Evolutionary conservation across 2,329 filamentous ascomycete species (phyloP), one percentile per base, ranked within the genome.

Genomic region (Macrophomina tecta): DNA sequence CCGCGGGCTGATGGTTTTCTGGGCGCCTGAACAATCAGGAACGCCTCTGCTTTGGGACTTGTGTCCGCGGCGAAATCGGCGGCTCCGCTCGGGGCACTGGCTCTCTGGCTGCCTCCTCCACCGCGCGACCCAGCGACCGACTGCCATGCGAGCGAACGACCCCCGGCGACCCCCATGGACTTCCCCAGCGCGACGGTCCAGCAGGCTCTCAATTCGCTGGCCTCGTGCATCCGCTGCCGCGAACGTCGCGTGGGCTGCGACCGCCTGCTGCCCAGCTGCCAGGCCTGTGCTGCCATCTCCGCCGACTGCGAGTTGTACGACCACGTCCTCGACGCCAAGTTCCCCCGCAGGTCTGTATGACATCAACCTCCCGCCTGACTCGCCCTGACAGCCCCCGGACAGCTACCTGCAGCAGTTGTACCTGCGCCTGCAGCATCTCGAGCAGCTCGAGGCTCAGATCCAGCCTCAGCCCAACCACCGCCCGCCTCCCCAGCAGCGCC

Each of bases 191-290:
- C 48, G 28, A 58, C 48, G 36, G 65, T 67, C 36, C 40, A 67
- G 36, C 48, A 52, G 46, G 65, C 65, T 28, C 58, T 67, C 48
- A 67, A 67, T 49, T 62, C 56, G 34, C 65, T 67, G 36, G 56
- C 65, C 12, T 67, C 65, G 14, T 67, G 65, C 65, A 62, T 67
- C 56, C 65, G 65, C 65, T 67, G 65, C 52, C 65, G 65, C 18
- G 65, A 67, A 42, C 51, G 65, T 16, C 65, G 65, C 34, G 65
- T 67, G 28, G 65, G 65, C 46, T 67, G 65, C 56, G 65, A 67
- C 49, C 65, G 65, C 49, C 46, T 62, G 56, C 48, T 67, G 56
- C 65, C 65, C 46, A 63, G 46, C 49, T 67, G 65, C 56, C 65
- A 67, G 58, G 56, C 65, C n/a, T 67, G 65, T 23, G n/a, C 32